Evolutionary conservation across 495 filamentous ascomycete species (phyloP).

Genomic region (Aspergillus bertholletiae): DNA sequence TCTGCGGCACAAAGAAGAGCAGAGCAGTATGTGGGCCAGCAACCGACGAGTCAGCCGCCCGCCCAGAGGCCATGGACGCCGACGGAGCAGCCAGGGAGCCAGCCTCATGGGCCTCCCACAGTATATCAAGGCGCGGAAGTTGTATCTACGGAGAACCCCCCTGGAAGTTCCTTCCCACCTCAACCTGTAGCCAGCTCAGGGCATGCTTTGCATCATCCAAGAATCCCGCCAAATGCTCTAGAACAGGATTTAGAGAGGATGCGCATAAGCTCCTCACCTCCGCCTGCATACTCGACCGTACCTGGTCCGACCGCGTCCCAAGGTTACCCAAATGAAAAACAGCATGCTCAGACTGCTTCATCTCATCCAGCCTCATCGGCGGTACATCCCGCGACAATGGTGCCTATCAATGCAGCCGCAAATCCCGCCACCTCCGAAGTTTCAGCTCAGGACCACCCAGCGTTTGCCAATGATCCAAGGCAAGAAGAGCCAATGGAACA

Average conservation of each 20-base stretch:
- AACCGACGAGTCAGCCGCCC: constrained; percentile 39
- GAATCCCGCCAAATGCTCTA: constrained; percentile 56
- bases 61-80: constrained; percentile 87
- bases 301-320: constrained; percentile 49
- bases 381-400: constrained; percentile 22
- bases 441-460: constrained; percentile 67
- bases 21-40: constrained; percentile 64
- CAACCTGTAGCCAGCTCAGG: constrained; percentile 25
- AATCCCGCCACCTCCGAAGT: constrained; percentile 26
- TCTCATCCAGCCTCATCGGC: constrained; percentile 19
- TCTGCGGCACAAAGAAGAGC: constrained; percentile 75
- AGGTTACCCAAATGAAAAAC: constrained; percentile 79
- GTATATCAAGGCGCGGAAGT: constrained; percentile 81
- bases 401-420: constrained; percentile 30
- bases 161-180: constrained; percentile 27
- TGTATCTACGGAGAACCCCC: constrained; percentile 35
- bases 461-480: constrained; percentile 77
- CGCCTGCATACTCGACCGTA: constrained; percentile 87
- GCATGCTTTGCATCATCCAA: constrained; percentile 22
- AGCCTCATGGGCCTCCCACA: constrained; percentile 88
- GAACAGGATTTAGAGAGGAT: constrained; percentile 87
- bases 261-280: constrained; percentile 78
- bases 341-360: constrained; percentile 32
- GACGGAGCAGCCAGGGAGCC: constrained; percentile 82
- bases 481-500: constrained; percentile 43